phyloP scores from a whole-genome alignment of 768 basidiomycete genomes.

The Boletus coccyginus region DNA sequence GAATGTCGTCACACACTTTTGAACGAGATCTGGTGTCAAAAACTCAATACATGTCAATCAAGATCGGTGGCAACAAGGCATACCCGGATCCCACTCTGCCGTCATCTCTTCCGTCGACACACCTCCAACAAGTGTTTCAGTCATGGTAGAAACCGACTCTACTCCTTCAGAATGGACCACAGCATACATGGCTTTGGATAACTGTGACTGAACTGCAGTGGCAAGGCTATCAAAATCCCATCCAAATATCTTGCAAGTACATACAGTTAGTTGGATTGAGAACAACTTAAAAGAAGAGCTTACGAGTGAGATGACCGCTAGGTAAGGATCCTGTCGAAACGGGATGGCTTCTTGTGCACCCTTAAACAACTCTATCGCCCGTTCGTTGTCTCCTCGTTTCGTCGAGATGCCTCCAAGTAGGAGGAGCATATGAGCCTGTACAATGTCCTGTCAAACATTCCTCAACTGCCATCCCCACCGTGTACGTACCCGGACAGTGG shows the following conservation, averaged over 20 bases:
- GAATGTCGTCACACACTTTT: neutral
- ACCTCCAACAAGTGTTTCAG: neutral
- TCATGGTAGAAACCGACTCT: neutral
- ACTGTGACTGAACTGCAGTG: neutral
- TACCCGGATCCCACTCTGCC: neutral
- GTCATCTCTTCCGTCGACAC: neutral
- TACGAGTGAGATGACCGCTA: neutral
- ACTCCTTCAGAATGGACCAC: neutral
- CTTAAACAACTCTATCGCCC: no score
- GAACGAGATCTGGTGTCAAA: neutral
- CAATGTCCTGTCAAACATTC: neutral
- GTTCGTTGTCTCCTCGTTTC: neutral
- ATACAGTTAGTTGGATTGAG: neutral
- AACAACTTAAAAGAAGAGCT: fast-evolving
- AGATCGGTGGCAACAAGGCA: no score
- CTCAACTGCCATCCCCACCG: neutral
- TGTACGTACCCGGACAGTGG: neutral
- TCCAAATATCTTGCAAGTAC: conserved; percentile 5
- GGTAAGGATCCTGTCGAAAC: neutral
- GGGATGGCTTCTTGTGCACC: no score
- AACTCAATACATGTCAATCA: no score
- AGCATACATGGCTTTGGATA: neutral
- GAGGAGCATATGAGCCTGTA: neutral
- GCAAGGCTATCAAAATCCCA: conserved; percentile 12
- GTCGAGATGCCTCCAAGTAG: neutral